Conservation (phyloP, 495 filamentous ascomycete species). For the Xylaria castorea region DNA sequence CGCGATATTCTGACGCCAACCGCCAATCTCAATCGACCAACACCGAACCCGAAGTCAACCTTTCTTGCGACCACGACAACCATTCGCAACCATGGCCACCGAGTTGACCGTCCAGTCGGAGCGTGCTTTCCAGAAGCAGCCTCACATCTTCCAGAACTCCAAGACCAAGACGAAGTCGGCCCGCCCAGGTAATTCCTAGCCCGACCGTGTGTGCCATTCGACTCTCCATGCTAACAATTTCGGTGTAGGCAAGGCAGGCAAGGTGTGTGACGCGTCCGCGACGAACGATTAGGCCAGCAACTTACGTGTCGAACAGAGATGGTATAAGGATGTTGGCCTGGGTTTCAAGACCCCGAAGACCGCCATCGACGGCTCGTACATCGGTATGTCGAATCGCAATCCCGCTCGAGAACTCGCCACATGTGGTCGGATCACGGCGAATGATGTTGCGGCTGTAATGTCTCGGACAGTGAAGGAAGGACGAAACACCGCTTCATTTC, state of each 20-base stretch:
- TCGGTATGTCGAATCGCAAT: conserved; percentile 73
- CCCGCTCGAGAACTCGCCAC: background rate
- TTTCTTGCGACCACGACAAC: conserved; percentile 48
- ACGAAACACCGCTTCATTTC: background rate
- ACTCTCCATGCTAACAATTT: conserved; percentile 7
- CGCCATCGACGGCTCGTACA: conserved; percentile 98
- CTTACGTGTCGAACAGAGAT: conserved; percentile 74
- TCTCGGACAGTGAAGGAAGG: background rate
- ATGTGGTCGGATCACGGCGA: background rate
- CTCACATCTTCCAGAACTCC: conserved; percentile 97
- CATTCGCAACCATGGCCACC: conserved; percentile 89
- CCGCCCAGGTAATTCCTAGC: conserved; percentile 53
- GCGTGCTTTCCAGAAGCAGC: conserved; percentile 99
- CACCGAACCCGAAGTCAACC: conserved; percentile 31
- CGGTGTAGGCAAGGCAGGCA: conserved; percentile 59
- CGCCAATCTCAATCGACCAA: conserved; percentile 36
- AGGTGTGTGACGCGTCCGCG: conserved; percentile 54
- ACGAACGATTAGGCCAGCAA: conserved; percentile 21
- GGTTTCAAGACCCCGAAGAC: conserved; percentile 97
- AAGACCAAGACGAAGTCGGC: conserved; percentile 89
- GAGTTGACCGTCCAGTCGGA: conserved; percentile 98
- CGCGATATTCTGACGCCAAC: conserved; percentile 32
- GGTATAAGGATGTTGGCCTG: conserved; percentile 99
- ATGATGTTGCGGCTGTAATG: background rate
- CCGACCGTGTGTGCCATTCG: background rate